Evolutionary conservation across 495 filamentous ascomycete genomes (phyloP).

Genomic region (Neurospora sp.): DNA sequence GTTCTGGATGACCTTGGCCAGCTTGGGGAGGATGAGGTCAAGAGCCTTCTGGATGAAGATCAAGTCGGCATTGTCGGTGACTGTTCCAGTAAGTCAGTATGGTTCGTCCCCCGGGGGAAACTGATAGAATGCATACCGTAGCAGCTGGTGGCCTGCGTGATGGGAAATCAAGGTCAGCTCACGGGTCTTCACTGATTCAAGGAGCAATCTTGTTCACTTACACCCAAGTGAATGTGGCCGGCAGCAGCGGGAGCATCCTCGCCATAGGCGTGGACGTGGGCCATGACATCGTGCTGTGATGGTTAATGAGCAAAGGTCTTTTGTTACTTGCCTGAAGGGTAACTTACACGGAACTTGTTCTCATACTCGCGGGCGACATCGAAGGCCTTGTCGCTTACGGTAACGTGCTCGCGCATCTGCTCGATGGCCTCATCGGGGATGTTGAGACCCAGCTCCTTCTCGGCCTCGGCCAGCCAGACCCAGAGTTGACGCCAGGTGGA

Average conservation of each 20-base stretch:
- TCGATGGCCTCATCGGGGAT: slow-evolving; percentile 62
- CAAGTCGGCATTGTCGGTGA: slow-evolving; percentile 81
- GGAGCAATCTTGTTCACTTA: slow-evolving; percentile 3
- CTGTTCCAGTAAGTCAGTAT: slow-evolving; percentile 12
- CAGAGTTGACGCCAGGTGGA: slow-evolving; percentile 74
- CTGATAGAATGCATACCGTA: slow-evolving; percentile 20
- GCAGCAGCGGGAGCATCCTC: slow-evolving; percentile 73
- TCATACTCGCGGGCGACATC: slow-evolving; percentile 68
- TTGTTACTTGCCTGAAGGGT: neutral
- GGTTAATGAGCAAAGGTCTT: neutral
- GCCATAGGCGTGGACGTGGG: slow-evolving; percentile 49
- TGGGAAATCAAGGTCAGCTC: neutral
- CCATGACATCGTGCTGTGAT: slow-evolving; percentile 49
- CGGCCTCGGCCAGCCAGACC: slow-evolving; percentile 73
- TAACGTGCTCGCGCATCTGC: slow-evolving; percentile 63
- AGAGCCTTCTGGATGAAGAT: slow-evolving; percentile 70
- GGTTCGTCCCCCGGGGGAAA: neutral
- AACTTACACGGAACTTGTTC: slow-evolving; percentile 19
- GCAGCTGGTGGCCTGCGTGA: slow-evolving; percentile 18
- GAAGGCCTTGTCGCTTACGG: slow-evolving; percentile 74
- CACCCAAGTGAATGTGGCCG: slow-evolving; percentile 75
- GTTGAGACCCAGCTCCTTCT: slow-evolving; percentile 57
- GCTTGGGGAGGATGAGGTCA: slow-evolving; percentile 70
- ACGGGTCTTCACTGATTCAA: slow-evolving; percentile 2
- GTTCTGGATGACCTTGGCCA: slow-evolving; percentile 78